Base-by-base conservation (phyloP, 768 basidiomycete species). In the Pisolithus orientalis region DNA sequence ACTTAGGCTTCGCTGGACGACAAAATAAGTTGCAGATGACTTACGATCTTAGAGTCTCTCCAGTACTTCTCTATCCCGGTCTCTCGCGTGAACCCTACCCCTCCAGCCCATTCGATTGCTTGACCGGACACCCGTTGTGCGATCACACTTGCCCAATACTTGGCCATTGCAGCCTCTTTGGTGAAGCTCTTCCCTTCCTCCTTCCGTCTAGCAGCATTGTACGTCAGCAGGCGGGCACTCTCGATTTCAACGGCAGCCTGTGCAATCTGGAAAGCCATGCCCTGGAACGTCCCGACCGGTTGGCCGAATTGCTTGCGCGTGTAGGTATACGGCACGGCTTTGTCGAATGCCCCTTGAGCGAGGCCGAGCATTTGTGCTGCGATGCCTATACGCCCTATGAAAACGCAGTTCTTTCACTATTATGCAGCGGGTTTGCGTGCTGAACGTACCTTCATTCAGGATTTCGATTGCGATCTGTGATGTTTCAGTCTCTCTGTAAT, bases 281-380 rank as follows among this genome's bases (percentile, higher is more conserved):
- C 91, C 71, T 98, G 95, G 80, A 95, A 96, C 28, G 84, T 89
- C 29, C 94, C 95, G 31, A 99, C 79, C 7, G 93, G 76, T 66
- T 95, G 90, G 4, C 94, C 94, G 64, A 98, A 99, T 69, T 99
- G 96, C 59, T 80, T 82, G 49, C 96, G 88, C 66, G 94, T 80
- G 70, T 90, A 96, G 1, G 96, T 91, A 69, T 96, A 96, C 0
- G 90, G 85, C n/a, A 98, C 90, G 1, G 90, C 80, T 65, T 94
- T 91, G 72, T 94, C 84, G 65, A 98, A 99, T 2, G 93, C 94
- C 24, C 95, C 96, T 64, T 97, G 94, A 2, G 96, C 96, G 29
- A 98, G 84, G 14, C 96, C 96, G 50, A 99, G 78, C 96, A 98
- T 97, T 70, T 99, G 96, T 0, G 91, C 95, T 16, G 95, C 96